Conservation (phyloP, 495 filamentous ascomycete genomes). For the Hypomontagnella monticulosa region DNA sequence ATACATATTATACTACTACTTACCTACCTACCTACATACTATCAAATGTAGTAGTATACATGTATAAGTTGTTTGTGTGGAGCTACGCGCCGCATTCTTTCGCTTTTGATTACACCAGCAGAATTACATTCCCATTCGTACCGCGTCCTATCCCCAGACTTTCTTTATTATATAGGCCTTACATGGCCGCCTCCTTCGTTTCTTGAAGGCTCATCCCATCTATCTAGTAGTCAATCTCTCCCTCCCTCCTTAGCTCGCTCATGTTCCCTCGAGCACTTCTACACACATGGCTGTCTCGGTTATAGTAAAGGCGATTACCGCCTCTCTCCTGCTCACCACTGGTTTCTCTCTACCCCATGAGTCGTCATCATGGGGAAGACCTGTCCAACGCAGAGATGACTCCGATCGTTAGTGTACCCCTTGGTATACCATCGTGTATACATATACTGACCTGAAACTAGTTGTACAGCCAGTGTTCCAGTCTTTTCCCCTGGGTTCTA, state of each 20-base stretch:
- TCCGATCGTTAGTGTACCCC: conserved; percentile 21
- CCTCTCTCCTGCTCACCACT: conserved; percentile 17
- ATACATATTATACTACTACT: no score
- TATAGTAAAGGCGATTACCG: conserved; percentile 29
- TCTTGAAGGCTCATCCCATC: conserved; percentile 2
- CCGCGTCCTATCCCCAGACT: not conserved
- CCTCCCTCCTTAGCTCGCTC: not conserved
- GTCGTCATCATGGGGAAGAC: not conserved
- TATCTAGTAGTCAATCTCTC: not conserved
- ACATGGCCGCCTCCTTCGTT: not conserved
- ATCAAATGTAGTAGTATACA: no score
- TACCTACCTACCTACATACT: no score
- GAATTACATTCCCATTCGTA: conserved; percentile 8
- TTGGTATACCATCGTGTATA: not conserved
- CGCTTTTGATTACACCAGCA: conserved; percentile 12
- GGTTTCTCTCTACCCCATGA: conserved; percentile 25
- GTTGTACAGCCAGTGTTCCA: conserved; percentile 46
- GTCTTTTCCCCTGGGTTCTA: conserved; percentile 65
- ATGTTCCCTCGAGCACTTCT: conserved; percentile 15
- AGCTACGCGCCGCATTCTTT: conserved; percentile 21
- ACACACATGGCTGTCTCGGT: conserved; percentile 25
- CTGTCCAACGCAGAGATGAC: conserved; percentile 11
- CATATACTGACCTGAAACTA: conserved; percentile 13
- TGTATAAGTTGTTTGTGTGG: conserved; percentile 23
- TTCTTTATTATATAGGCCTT: conserved; percentile 15